phyloP scores from a whole-genome alignment of 768 basidiomycete species.

The Boletus reticulatus region DNA sequence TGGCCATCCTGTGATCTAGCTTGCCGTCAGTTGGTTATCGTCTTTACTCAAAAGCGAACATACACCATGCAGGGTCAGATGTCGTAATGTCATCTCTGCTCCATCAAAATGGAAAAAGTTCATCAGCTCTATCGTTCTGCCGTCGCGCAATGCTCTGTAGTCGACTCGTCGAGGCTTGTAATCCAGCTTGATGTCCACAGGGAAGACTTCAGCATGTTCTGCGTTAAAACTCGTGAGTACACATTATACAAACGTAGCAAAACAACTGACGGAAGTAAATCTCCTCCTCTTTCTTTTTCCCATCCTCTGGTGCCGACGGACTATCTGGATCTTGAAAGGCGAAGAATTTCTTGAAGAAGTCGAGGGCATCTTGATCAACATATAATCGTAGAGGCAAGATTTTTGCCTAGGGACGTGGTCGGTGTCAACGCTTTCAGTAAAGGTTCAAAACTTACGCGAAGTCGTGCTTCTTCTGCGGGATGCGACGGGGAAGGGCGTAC shows the following conservation, averaged over 20 bases:
- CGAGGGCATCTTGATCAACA: constrained; percentile 97
- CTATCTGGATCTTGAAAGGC: constrained; percentile 70
- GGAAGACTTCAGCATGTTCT: constrained; percentile 96
- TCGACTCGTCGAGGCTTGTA: constrained; percentile 98
- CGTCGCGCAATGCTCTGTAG: constrained; percentile 85
- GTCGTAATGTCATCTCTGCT: constrained; percentile 95
- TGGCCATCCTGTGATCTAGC: constrained; percentile 92
- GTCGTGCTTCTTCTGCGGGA: constrained; percentile 70
- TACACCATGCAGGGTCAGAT: constrained; percentile 89
- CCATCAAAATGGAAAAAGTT: constrained; percentile 99
- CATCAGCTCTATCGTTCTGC: constrained; percentile 95
- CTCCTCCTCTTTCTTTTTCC: constrained; percentile 43
- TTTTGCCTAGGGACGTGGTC: constrained; percentile 59
- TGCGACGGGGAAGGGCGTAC: constrained; percentile 71
- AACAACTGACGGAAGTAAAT: constrained; percentile 68
- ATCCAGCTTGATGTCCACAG: constrained; percentile 92
- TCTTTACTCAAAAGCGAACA: constrained; percentile 31
- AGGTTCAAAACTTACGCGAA: constrained; percentile 45
- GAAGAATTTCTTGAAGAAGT: constrained; percentile 96
- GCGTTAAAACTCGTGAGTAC: constrained; percentile 1
- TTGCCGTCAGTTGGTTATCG: constrained; percentile 6
- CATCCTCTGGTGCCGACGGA: constrained; percentile 33
- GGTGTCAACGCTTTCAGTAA: neutral
- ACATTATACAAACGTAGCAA: neutral
- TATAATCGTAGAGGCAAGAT: constrained; percentile 87